A percentile compares a stretch with the other conserved stretches of the same genome.
phyloP scores from a whole-genome alignment of 305 asterid genomes.

The Fraxinus nigra region DNA sequence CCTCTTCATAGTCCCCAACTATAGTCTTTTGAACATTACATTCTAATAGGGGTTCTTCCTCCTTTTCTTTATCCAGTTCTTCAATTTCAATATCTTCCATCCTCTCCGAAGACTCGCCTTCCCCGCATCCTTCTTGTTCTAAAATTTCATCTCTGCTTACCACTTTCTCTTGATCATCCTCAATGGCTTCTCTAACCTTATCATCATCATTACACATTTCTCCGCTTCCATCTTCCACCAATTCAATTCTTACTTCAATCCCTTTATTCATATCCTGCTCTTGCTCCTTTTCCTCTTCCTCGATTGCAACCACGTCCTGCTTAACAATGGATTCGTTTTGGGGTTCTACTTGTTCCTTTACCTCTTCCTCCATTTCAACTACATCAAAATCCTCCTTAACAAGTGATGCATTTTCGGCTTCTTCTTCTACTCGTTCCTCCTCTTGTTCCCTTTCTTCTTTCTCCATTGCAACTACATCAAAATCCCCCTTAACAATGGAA shows the following conservation, averaged over 20 bases:
- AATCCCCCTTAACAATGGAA: background rate
- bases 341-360: background rate
- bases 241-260: constrained; percentile 30
- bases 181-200: background rate
- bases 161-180: constrained; percentile 5
- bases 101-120: background rate
- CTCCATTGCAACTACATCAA: background rate
- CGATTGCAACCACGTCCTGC: background rate
- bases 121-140: background rate
- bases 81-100: background rate
- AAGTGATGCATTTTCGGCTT: background rate
- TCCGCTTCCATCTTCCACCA: constrained; percentile 13
- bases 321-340: background rate
- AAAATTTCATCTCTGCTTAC: background rate
- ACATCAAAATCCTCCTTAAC: background rate
- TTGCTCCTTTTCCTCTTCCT: constrained; percentile 24
- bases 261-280: constrained; percentile 16
- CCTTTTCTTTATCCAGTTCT: background rate
- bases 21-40: background rate
- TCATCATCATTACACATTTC: background rate
- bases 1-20: background rate
- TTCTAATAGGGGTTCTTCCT: background rate
- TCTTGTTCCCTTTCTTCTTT: background rate
- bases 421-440: background rate
- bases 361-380: constrained; percentile 12